Evolutionary conservation across 176 grass and related monocot species (phyloP), one percentile per base, ranked within the genome.

Genomic region (Paspalum vaginatum): DNA sequence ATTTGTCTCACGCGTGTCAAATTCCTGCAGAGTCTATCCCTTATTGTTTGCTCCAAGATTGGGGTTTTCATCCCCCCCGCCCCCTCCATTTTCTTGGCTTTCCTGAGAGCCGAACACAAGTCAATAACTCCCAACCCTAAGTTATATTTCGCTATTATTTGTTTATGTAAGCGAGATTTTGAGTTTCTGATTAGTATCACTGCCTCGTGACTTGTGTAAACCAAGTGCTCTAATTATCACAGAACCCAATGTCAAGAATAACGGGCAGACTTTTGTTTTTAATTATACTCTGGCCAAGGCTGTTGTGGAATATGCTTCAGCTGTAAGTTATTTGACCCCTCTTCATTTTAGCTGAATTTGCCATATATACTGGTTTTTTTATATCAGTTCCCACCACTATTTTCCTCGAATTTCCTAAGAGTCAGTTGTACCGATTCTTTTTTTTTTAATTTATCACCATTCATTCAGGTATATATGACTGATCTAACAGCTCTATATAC

Each of bases 281-380:
- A 94, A 98, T 55, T 68, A 94, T 68, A 94, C 95, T 45, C 78
- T 94, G 37, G 92, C 95, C 42, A 90, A 82, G 63, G 85, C 83
- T 90, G 82, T 98, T 18, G 92, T 90, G 20, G 92, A 98, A 85
- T 98, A 94, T 81, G 89, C 95, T 58, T 91, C 95, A 72, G 95
- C 95, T 89, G 95, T 98, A 94, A 94, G 90, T 85, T 84, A 53
- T 59, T 68, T 52, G 44, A 27, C 6, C 20, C 11, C 48, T 41
- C 15, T 50, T 61, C 15, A 10, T 27, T 83, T 63, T 63, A 46
- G 11, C 15, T 37, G 4, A 75, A 66, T n/a, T 6, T 75, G 21
- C 11, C 43, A 48, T 68, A 71, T 42, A 63, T 56, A 69, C 3
- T 53, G 20, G 26, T 24, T 8, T 22, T 14, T 46, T 51, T 60